Base-by-base conservation (phyloP, 2,329 filamentous ascomycete genomes). In the Aspergillus sp. region DNA sequence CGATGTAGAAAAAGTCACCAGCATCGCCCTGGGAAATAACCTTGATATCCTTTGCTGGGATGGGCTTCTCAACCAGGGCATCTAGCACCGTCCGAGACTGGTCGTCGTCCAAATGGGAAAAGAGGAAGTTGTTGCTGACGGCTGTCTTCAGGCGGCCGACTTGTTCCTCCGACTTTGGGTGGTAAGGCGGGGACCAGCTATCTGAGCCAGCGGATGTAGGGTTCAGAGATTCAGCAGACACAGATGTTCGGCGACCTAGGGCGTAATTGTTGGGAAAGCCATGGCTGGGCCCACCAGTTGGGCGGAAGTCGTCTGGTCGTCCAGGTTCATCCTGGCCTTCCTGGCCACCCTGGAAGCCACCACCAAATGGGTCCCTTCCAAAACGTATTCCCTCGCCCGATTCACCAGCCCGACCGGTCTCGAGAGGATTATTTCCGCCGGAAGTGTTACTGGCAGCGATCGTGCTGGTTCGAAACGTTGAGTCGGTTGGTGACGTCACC, bases 1-100 rank as follows among this genome's bases (percentile, higher is more conserved):
- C 92, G 24, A 99, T 88, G 74, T 99, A 99, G 78, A 99, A 99
- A 80, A 90, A 98, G 76, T 99, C 95, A 43, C 95, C 95, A 0
- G 93, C 89, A 69, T 98, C 95, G 55, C 95, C 95, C 79, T 99
- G 95, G 49, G 88, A 89, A 65, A 99, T 98, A 57, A 99, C 91
- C 83, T 96, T 83, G 72, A 87, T 88, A 64, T 87, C 93, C 78
- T 95, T 96, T 62, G 91, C 91, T 2, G 95, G 95, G 67, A 98
- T 96, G 6, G 91, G 89, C 76, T 98, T 98, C 78, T 99, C 95
- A 59, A 96, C 87, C 65, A 99, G 80, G 3, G 95, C 95, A 49
- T 91, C 91, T 12, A 99, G 83, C 44, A 98, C 92, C 67, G 95
- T 91, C 50, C 83, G 79, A 63, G 88, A 90, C 76, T 96, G 93